These are phyloP conservation scores for Hypsizygus marmoreus DNA, from an alignment of 768 basidiomycete genomes.

Conservation along the genomic window DNA sequence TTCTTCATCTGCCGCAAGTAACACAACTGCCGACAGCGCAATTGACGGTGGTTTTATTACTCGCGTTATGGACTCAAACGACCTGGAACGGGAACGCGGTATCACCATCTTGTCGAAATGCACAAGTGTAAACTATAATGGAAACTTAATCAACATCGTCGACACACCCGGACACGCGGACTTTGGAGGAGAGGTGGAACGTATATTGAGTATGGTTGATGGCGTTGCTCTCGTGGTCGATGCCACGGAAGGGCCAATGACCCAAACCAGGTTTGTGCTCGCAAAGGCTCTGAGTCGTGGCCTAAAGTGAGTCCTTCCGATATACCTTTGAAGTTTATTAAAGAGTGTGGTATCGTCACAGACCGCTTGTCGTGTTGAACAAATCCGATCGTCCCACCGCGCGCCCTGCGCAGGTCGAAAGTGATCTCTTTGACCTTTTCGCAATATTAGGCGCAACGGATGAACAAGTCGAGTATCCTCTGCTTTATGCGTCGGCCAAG, in stretches of 20 bases:
- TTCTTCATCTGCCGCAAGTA: conserved; percentile 26
- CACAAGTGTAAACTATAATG: conserved; percentile 51
- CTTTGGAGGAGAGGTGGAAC: conserved; percentile 64
- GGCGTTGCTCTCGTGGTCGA: conserved; percentile 62
- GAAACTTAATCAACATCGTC: conserved; percentile 56
- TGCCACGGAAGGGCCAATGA: conserved; percentile 63
- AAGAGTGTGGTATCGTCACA: too few relatives aligned
- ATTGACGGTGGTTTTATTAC: conserved; percentile 42
- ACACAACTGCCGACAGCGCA: conserved; percentile 32
- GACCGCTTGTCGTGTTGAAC: conserved; percentile 52
- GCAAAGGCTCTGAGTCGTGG: conserved; percentile 46
- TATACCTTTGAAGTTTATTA: not conserved
- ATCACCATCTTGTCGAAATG: conserved; percentile 65
- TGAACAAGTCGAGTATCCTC: conserved; percentile 52
- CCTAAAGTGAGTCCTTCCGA: conserved; percentile 32
- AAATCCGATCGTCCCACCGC: conserved; percentile 48
- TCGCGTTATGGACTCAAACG: conserved; percentile 54
- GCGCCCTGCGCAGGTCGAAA: conserved; percentile 47
- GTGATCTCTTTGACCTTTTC: conserved; percentile 52
- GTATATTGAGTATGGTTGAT: conserved; percentile 62
- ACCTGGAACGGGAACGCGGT: conserved; percentile 58
- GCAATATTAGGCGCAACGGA: conserved; percentile 52
- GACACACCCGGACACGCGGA: conserved; percentile 67
- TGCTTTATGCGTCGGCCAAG: conserved; percentile 53
- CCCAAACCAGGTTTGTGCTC: conserved; percentile 57